A percentile compares a stretch with the other conserved stretches of the same genome.
Conservation (phyloP, 805 yeast genomes). For the Spathaspora sp. region DNA sequence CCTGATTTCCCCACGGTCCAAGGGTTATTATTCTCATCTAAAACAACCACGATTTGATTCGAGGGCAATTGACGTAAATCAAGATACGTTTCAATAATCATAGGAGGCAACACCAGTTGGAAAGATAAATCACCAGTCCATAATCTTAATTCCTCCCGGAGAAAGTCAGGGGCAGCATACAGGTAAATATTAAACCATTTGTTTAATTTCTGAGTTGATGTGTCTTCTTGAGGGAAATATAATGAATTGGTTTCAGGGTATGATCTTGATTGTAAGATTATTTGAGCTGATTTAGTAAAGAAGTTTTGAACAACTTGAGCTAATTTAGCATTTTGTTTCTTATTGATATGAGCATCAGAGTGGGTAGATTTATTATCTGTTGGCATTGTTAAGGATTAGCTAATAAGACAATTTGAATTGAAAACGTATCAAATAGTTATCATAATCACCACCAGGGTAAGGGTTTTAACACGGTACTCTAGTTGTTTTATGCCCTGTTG, state of each 20-base stretch:
- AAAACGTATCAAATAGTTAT: neutral
- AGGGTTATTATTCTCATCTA: slow-evolving; percentile 49
- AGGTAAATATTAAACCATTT: slow-evolving; percentile 65
- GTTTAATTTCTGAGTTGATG: slow-evolving; percentile 33
- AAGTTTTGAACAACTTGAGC: slow-evolving; percentile 40
- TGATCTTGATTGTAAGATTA: slow-evolving; percentile 48
- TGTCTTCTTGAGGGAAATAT: neutral
- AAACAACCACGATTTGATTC: slow-evolving; percentile 56
- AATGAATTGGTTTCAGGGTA: slow-evolving; percentile 13
- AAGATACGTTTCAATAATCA: slow-evolving; percentile 79
- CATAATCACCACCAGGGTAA: neutral
- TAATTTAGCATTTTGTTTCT: slow-evolving; percentile 31
- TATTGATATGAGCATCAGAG: slow-evolving; percentile 11
- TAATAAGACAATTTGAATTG: neutral
- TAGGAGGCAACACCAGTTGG: slow-evolving; percentile 56
- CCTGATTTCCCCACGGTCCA: slow-evolving; percentile 59
- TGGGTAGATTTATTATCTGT: neutral
- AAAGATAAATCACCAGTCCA: slow-evolving; percentile 53
- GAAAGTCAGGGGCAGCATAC: slow-evolving; percentile 24
- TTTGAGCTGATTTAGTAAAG: slow-evolving; percentile 59
- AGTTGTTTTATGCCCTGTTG: neutral
- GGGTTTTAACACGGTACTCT: neutral
- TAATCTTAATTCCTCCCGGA: slow-evolving; percentile 53
- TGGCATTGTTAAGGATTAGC: neutral
- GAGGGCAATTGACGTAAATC: slow-evolving; percentile 58